phyloP scores from a whole-genome alignment of 106 monocot genomes.

The Apostasia shenzhenica region DNA sequence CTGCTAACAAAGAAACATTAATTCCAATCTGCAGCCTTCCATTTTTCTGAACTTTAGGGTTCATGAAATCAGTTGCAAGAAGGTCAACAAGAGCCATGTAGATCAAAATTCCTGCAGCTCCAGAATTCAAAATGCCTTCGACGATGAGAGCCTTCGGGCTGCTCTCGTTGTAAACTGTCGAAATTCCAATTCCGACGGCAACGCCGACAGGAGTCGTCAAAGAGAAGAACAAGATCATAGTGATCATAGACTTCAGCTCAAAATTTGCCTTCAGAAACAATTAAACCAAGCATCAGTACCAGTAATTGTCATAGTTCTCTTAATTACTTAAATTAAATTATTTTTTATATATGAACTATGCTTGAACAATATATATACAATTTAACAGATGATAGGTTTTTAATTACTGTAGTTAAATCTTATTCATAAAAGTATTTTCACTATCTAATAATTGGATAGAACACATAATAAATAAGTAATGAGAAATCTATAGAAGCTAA shows the following conservation, averaged over 20 bases:
- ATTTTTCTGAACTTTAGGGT: conserved; percentile 13
- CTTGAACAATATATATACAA: too few relatives aligned
- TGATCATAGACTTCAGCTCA: conserved; percentile 6
- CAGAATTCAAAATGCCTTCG: conserved; percentile 15
- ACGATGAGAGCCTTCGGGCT: conserved; percentile 23
- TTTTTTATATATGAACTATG: too few relatives aligned
- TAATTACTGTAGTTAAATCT: too few relatives aligned
- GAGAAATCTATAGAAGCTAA: too few relatives aligned
- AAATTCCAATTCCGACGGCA: conserved; percentile 19
- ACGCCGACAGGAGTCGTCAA: conserved; percentile 17
- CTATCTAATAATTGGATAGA: too few relatives aligned
- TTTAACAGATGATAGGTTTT: too few relatives aligned
- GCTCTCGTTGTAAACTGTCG: conserved; percentile 15
- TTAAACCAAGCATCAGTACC: too few relatives aligned
- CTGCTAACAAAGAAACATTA: conserved; percentile 4
- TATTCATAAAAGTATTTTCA: too few relatives aligned
- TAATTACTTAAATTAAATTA: too few relatives aligned
- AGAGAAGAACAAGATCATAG: conserved; percentile 18
- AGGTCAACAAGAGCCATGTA: conserved; percentile 27
- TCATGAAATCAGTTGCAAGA: conserved; percentile 22
- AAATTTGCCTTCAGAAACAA: conserved; percentile 10
- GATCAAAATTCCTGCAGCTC: conserved; percentile 19
- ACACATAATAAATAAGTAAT: too few relatives aligned
- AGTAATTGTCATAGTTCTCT: too few relatives aligned
- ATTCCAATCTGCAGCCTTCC: background rate